Base-by-base conservation (phyloP, 768 basidiomycete genomes). In the Tylopilus cervinicoccineus region DNA sequence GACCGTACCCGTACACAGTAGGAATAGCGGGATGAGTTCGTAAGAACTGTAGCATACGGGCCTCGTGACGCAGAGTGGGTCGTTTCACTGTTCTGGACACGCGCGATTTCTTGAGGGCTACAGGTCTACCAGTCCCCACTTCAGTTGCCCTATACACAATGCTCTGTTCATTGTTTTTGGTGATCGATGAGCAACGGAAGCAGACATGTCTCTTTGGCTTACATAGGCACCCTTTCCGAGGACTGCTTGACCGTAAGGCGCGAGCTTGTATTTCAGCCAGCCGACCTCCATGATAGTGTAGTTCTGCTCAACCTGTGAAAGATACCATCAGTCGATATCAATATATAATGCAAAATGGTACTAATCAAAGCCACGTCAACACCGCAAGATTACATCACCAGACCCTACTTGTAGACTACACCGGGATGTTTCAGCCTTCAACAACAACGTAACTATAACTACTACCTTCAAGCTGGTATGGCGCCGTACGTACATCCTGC, bases 181-280 rank as follows among this genome's bases (percentile, higher is more conserved):
- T 29, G 16, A 16, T 29, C 45, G 6, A 38, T 23, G 11, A 23
- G 22, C 10, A 12, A 13, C 5, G n/a, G n/a, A n/a, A n/a, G n/a
- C n/a, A n/a, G n/a, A n/a, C 4, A 11, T 12, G 9, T 19, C n/a
- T 17, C 39, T 13, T 19, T 20, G 4, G 6, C 45, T 38, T 20
- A 46, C 45, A 38, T 46, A 46, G 14, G 37, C 45, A 17, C 45
- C 45, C 6, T 17, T 31, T 31, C 45, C 45, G 7, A 46, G 37
- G 1, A 38, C 2, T 2, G 45, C 45, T 38, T 38, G n/a, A 17
- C 37, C 37, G 19, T 46, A 38, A 4, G 45, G 45, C n/a, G 45
- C 45, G 45, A 46, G 16, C 7, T n/a, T 38, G 37, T 46, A 46
- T 9, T 19, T 38, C 22, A 46, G n/a, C 36, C 16, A 7, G 16